Evolutionary conservation across 2,329 filamentous ascomycete species (phyloP).

Genomic region (Cordyceps farinosa): DNA sequence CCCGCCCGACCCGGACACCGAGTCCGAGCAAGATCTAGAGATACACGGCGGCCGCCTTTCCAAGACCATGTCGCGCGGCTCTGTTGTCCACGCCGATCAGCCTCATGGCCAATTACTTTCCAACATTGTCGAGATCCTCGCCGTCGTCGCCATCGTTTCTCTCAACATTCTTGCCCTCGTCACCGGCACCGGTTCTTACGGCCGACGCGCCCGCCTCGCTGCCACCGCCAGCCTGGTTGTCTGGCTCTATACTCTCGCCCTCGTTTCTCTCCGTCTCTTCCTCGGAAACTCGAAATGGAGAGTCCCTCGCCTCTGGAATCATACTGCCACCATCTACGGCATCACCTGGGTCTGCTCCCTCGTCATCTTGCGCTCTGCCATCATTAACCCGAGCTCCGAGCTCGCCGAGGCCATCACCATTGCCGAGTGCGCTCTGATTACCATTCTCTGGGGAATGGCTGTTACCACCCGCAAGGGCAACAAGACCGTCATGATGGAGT

Average conservation of each 20-base stretch:
- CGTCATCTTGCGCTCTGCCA: slow-evolving; percentile 76
- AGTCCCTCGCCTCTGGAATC: slow-evolving; percentile 80
- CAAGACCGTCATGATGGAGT: slow-evolving; percentile 80
- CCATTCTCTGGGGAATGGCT: slow-evolving; percentile 71
- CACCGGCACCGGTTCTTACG: slow-evolving; percentile 30
- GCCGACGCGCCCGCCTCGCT: slow-evolving; percentile 51
- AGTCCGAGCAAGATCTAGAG: slow-evolving; percentile 48
- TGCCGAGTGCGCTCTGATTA: slow-evolving; percentile 69
- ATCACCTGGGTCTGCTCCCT: slow-evolving; percentile 75
- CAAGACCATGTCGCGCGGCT: slow-evolving; percentile 60
- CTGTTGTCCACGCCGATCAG: slow-evolving; percentile 67
- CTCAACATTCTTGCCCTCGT: slow-evolving; percentile 64
- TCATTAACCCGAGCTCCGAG: slow-evolving; percentile 70
- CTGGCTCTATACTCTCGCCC: slow-evolving; percentile 76
- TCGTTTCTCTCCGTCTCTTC: slow-evolving; percentile 70
- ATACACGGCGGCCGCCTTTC: slow-evolving; percentile 56
- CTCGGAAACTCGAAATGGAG: slow-evolving; percentile 62
- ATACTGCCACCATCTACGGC: slow-evolving; percentile 81
- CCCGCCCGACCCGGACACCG: slow-evolving; percentile 43
- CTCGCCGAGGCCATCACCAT: slow-evolving; percentile 63
- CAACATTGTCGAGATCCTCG: slow-evolving; percentile 70
- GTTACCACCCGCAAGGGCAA: slow-evolving; percentile 87
- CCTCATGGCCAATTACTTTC: slow-evolving; percentile 70
- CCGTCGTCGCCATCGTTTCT: slow-evolving; percentile 66
- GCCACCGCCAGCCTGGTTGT: slow-evolving; percentile 64